phyloP scores from a whole-genome alignment of 2,329 filamentous ascomycete species.

The Aureobasidium leucospermi region DNA sequence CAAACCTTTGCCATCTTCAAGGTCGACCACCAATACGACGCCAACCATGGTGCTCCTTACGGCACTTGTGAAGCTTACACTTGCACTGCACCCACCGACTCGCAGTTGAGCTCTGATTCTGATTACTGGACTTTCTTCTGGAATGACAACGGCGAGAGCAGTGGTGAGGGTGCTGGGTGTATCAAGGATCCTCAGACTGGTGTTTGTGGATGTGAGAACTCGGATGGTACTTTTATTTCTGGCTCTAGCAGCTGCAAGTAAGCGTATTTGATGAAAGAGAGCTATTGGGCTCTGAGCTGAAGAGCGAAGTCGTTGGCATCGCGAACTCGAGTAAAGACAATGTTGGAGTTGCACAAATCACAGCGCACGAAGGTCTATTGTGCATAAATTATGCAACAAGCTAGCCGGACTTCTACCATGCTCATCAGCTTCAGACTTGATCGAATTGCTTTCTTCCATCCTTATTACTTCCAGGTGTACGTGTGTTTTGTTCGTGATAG shows the following conservation, averaged over 20 bases:
- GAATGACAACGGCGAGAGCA: constrained; percentile 24
- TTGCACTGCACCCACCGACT: constrained; percentile 28
- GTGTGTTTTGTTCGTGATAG: too few relatives aligned
- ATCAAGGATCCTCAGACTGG: constrained; percentile 34
- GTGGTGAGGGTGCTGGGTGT: constrained; percentile 31
- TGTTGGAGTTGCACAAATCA: too few relatives aligned
- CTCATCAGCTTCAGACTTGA: too few relatives aligned
- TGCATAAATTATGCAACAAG: background rate
- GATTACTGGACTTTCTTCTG: constrained; percentile 38
- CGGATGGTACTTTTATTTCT: constrained; percentile 32
- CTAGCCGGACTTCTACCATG: too few relatives aligned
- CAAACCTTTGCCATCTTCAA: constrained; percentile 37
- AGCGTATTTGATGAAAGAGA: background rate
- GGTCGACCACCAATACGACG: constrained; percentile 41
- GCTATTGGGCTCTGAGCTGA: background rate
- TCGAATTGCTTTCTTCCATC: too few relatives aligned
- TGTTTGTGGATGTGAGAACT: constrained; percentile 37
- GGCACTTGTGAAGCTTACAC: constrained; percentile 41
- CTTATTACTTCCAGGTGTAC: too few relatives aligned
- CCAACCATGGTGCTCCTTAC: constrained; percentile 38
- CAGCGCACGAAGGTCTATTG: too few relatives aligned
- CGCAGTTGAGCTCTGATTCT: constrained; percentile 23
- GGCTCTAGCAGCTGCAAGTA: constrained; percentile 18
- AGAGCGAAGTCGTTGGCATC: too few relatives aligned
- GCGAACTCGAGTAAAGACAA: too few relatives aligned